These are phyloP conservation scores for Trametes punicea DNA, from an alignment of 768 basidiomycete genomes.

Conservation along the genomic window DNA sequence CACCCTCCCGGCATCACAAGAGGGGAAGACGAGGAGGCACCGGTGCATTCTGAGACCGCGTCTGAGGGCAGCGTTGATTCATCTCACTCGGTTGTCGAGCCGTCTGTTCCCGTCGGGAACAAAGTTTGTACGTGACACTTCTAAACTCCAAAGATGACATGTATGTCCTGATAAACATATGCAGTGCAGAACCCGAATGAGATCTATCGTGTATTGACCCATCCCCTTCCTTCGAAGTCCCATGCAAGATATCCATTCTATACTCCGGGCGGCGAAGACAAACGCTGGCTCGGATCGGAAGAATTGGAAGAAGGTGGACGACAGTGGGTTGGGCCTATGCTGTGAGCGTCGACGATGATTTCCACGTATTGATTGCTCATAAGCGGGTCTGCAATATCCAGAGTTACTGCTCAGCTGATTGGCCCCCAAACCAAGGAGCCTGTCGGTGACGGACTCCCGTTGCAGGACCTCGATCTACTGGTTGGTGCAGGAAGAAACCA, in stretches of 20 bases:
- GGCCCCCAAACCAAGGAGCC: constrained; percentile 40
- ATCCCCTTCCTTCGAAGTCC: constrained; percentile 53
- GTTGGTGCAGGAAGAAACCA: constrained; percentile 48
- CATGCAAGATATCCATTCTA: constrained; percentile 70
- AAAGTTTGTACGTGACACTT: background rate
- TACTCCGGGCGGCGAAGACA: constrained; percentile 67
- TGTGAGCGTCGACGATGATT: constrained; percentile 40
- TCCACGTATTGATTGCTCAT: background rate
- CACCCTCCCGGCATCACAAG: constrained; percentile 63
- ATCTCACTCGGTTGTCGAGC: background rate
- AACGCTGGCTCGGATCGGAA: constrained; percentile 54
- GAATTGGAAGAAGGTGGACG: constrained; percentile 55
- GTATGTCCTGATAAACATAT: background rate
- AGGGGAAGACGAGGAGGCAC: constrained; percentile 15
- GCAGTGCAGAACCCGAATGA: constrained; percentile 16
- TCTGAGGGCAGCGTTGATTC: constrained; percentile 16
- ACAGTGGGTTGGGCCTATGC: constrained; percentile 70
- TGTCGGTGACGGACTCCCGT: constrained; percentile 31
- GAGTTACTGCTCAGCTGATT: constrained; percentile 61
- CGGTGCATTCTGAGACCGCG: background rate
- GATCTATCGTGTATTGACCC: constrained; percentile 43
- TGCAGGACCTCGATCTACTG: constrained; percentile 50
- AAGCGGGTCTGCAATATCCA: constrained; percentile 23
- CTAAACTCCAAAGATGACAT: background rate
- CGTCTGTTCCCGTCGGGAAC: background rate